These are phyloP conservation scores for Triticum timopheevii DNA, from an alignment of 176 grass and related monocot genomes.

Conservation along the genomic window DNA sequence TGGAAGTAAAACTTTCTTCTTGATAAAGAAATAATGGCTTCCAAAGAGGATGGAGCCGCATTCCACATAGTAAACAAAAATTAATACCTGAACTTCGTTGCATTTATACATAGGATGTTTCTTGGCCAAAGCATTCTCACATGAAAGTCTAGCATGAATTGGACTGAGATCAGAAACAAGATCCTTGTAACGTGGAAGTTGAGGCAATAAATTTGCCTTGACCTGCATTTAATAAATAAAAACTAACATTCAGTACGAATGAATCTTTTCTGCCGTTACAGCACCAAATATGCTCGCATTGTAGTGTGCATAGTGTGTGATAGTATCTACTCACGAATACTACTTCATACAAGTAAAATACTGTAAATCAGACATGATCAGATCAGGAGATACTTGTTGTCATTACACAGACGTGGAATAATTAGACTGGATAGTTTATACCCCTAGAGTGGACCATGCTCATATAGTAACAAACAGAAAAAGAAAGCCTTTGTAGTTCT, in stretches of 20 bases:
- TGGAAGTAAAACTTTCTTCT: slow-evolving; percentile 4
- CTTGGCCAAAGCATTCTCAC: slow-evolving; percentile 63
- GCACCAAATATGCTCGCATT: background rate
- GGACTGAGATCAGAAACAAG: slow-evolving; percentile 78
- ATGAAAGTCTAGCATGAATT: slow-evolving; percentile 83
- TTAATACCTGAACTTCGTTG: slow-evolving; percentile 81
- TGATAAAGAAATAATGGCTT: background rate
- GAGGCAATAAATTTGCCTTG: slow-evolving; percentile 74
- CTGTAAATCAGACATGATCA: slow-evolving; percentile 6
- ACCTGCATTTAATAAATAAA: slow-evolving; percentile 48
- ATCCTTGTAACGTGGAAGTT: slow-evolving; percentile 84
- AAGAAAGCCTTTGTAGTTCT: background rate
- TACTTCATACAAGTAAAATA: background rate
- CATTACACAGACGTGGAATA: background rate
- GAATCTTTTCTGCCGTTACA: background rate
- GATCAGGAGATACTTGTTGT: background rate
- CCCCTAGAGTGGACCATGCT: background rate
- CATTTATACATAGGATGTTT: slow-evolving; percentile 92
- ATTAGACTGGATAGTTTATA: background rate
- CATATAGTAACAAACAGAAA: background rate
- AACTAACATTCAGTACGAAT: background rate
- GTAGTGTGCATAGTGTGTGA: background rate
- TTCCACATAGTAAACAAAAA: background rate
- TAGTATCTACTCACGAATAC: slow-evolving; percentile 11
- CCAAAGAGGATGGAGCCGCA: slow-evolving; percentile 12